A percentile compares a stretch with the other conserved stretches of the same genome.
phyloP scores from a whole-genome alignment of 164 flowering plant species.

The Piper betle region DNA sequence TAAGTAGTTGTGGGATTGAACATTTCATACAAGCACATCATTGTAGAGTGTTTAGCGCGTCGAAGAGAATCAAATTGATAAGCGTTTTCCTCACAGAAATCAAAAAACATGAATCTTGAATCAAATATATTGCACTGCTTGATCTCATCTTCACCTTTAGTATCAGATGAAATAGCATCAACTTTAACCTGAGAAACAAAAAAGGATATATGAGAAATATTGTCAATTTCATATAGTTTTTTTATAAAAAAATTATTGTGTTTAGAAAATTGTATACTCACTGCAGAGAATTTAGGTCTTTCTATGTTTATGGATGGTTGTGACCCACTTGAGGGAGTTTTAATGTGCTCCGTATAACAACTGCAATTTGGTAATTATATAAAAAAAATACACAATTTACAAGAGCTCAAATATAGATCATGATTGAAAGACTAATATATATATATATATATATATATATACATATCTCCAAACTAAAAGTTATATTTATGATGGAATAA shows the following conservation, averaged over 20 bases:
- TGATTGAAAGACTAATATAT: no score
- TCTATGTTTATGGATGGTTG: not conserved
- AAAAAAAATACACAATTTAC: no score
- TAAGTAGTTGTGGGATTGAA: conserved; percentile 3
- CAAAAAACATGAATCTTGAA: conserved; percentile 25
- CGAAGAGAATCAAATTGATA: conserved; percentile 47
- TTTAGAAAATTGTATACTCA: not conserved
- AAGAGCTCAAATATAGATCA: not conserved
- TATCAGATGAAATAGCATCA: conserved; percentile 16
- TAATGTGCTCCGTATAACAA: not conserved
- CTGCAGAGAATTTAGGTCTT: not conserved
- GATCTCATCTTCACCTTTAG: conserved; percentile 24
- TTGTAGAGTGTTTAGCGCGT: conserved; percentile 50
- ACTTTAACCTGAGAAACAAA: conserved; percentile 20
- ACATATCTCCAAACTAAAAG: no score
- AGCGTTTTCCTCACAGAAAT: conserved; percentile 29
- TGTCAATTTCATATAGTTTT: no score
- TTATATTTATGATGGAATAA: no score
- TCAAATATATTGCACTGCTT: conserved; percentile 22
- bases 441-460: no score
- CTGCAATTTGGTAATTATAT: not conserved
- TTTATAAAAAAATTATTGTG: no score
- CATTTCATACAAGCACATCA: conserved; percentile 47
- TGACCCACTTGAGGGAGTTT: not conserved
- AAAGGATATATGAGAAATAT: not conserved